Base-by-base conservation (phyloP, 768 basidiomycete genomes). In the Porphyrellus cyaneotinctus region DNA sequence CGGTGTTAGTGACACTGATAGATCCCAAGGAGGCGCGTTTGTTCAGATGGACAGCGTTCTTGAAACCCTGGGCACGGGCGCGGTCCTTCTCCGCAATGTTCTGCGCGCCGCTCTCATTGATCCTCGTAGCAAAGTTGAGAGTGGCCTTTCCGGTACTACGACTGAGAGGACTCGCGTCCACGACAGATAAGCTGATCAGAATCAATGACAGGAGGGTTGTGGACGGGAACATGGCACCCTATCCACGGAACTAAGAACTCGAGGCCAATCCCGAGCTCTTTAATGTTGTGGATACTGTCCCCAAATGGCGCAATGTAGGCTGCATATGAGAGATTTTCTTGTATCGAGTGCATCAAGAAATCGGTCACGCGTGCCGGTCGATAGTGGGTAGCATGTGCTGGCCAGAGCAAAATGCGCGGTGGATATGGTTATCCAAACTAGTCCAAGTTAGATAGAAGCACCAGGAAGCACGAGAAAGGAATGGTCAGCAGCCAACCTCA, bases 1-100 rank as follows among this genome's bases (percentile, higher is more conserved):
- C 58, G 3, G 50, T 22, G 30, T 70, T 70, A 8, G 63, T 58
- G 17, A 57, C 57, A 6, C 56, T 38, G 20, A 43, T n/a, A 17
- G 47, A 36, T 14, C 4, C 33, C 14, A 20, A 15, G 1, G 15
- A 3, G n/a, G n/a, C 44, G 43, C 46, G 44, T n/a, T 54, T 39
- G 55, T 63, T n/a, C 69, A 66, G n/a, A 65, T 71, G 15, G 57
- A 56, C 32, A 65, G n/a, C 68, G 17, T 39, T 43, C 12, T 44
- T 51, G 44, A 12, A 31, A 23, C 37, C 47, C 26, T 58, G 58
- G 10, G 43, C 35, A 37, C 50, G 50, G 22, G 26, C 43, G 13
- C 35, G 43, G 20, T 51, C 43, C 35, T 31, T 50, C 1, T 49
- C 61, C 23, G 47, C 51, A 35, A 65, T 28, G 31, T 52, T 63